A percentile compares a stretch with the other conserved stretches of the same genome.
phyloP scores from a whole-genome alignment of 768 basidiomycete genomes.

The Auriscalpium microsporum region DNA sequence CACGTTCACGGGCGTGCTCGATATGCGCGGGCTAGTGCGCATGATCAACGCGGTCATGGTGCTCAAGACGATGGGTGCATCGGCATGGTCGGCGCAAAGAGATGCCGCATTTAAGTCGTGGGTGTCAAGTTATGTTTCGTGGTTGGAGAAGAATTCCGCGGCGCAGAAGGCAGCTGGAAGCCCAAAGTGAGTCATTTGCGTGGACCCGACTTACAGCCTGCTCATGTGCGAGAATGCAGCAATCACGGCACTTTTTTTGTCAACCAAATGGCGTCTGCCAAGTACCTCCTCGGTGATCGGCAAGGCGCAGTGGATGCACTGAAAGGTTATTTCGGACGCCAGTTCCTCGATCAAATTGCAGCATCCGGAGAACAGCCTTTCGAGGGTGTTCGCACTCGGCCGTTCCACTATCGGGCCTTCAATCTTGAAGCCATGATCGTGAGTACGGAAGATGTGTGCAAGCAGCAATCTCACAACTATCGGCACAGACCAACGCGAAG shows the following conservation, averaged over 20 bases:
- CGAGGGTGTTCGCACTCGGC: conserved; percentile 45
- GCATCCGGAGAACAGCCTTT: conserved; percentile 49
- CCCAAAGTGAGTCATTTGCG: conserved; percentile 35
- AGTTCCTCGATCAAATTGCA: conserved; percentile 41
- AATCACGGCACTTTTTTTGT: conserved; percentile 47
- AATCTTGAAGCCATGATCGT: conserved; percentile 52
- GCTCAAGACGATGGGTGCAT: conserved; percentile 26
- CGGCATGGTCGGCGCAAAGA: conserved; percentile 34
- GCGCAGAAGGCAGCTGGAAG: conserved; percentile 33
- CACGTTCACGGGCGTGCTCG: conserved; percentile 46
- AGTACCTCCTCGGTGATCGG: conserved; percentile 33
- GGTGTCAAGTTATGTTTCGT: conserved; percentile 34
- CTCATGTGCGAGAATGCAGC: conserved; percentile 22
- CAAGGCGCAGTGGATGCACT: conserved; percentile 32
- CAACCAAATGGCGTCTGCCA: conserved; percentile 35
- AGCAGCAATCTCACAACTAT: no score
- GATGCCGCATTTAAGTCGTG: conserved; percentile 36
- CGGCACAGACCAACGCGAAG: conserved; percentile 40
- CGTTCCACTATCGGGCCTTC: conserved; percentile 51
- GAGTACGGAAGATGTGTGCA: conserved; percentile 15
- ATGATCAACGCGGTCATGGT: conserved; percentile 38
- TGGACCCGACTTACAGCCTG: not conserved
- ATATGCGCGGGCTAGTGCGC: conserved; percentile 43
- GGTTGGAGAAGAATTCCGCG: conserved; percentile 36
- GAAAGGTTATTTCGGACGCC: conserved; percentile 32